phyloP scores from a whole-genome alignment of 768 basidiomycete genomes.

The Collybiopsis luxurians region DNA sequence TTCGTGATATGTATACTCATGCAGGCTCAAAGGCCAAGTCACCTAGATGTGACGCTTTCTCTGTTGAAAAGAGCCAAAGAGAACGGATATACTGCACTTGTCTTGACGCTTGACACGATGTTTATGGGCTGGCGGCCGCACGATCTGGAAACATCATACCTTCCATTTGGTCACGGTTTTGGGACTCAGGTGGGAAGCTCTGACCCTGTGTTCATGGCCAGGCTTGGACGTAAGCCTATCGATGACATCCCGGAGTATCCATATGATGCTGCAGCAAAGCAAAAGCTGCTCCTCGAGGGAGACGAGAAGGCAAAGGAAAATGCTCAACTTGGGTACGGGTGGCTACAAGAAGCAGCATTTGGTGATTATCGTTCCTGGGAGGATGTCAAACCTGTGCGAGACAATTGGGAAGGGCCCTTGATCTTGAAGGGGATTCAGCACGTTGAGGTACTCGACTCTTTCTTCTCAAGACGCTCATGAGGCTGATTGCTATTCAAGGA shows the following conservation, averaged over 20 bases:
- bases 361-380: constrained; percentile 70
- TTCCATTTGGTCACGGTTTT: constrained; percentile 65
- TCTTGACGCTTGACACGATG: constrained; percentile 81
- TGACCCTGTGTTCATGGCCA: constrained; percentile 78
- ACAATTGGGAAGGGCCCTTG: constrained; percentile 77
- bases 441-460: constrained; percentile 42
- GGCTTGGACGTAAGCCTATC: constrained; percentile 44
- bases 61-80: constrained; percentile 64
- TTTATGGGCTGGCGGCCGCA: constrained; percentile 73
- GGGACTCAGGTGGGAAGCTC: constrained; percentile 67
- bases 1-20: neutral
- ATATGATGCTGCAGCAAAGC: constrained; percentile 48
- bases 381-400: constrained; percentile 61
- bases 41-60: constrained; percentile 59
- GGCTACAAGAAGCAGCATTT: constrained; percentile 61
- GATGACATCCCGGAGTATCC: constrained; percentile 47
- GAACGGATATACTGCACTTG: constrained; percentile 64
- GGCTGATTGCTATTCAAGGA: constrained; percentile 35
- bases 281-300: constrained; percentile 39
- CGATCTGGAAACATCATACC: constrained; percentile 61
- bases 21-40: constrained; percentile 49
- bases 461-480: neutral
- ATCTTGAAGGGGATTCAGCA: constrained; percentile 77
- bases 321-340: constrained; percentile 53
- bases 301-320: constrained; percentile 41